Base-by-base conservation (phyloP, 768 basidiomycete genomes). In the Amanita thiersii region DNA sequence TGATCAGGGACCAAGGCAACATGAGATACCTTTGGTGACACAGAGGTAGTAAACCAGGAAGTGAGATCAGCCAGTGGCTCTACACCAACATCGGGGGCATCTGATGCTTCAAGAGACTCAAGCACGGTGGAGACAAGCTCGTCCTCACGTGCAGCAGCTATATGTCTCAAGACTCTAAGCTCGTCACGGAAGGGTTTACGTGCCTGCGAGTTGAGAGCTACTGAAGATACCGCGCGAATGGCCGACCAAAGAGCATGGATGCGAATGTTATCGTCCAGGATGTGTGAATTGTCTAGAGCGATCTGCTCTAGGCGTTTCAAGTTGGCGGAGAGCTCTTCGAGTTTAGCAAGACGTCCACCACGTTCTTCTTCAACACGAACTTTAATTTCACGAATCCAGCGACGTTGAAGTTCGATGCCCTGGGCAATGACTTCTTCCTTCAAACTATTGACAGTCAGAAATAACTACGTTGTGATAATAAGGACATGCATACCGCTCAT, bases 301-400 rank as follows among this genome's bases (percentile, higher is more conserved):
- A 96, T 71, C 45, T 86, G 79, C 60, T 96, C 91, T 21, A 99
- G 78, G 47, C 87, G 82, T 60, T 96, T 93, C 50, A 98, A 66
- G 35, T 85, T 83, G 4, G 86, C 78, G 7, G 91, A 83, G 35
- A 99, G 81, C 58, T 93, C 87, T 54, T 94, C 91, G 24, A 99
- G 79, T 61, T 92, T 96, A 33, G 91, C 86, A 7, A 99, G 74
- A 41, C 96, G 85, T 9, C 92, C 92, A 11, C 91, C 91, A 32
- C 96, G 90, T 61, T 99, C 96, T 55, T 90, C 78, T 62, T 99
- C 94, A 43, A 99, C 93, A 49, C 82, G 85, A 37, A 92, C 74
- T 66, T 97, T 96, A 70, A 98, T 81, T 45, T 97, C 91, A 23
- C 89, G 81, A 30, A 99, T 86, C 93, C 94, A 98, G 40, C 89